Percentiles rank a stretch among this genome's conserved stretches.
Conservation (phyloP, 257 asterid genomes). For the Thymus quinquecostatus region DNA sequence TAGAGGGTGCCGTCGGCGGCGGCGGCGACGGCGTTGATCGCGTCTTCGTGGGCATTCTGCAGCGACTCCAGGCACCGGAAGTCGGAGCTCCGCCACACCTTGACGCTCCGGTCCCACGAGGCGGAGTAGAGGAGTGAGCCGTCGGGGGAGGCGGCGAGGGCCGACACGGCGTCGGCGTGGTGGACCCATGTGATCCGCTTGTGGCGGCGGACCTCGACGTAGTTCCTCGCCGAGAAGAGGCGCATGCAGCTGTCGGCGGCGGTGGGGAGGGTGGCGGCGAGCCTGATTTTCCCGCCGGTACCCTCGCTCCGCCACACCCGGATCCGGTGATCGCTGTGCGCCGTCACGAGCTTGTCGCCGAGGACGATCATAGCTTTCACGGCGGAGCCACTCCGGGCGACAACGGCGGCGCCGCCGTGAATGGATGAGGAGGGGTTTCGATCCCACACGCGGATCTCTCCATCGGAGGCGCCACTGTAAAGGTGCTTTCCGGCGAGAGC, state of each 20-base stretch:
- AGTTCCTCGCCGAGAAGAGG: slow-evolving; percentile 55
- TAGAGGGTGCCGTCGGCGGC: slow-evolving; percentile 52
- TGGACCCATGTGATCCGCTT: slow-evolving; percentile 75
- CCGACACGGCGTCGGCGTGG: slow-evolving; percentile 75
- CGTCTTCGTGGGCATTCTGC: slow-evolving; percentile 76
- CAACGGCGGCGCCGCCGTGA: slow-evolving; percentile 8
- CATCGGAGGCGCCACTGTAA: slow-evolving; percentile 61
- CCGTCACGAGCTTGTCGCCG: slow-evolving; percentile 57
- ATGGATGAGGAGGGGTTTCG: slow-evolving; percentile 3
- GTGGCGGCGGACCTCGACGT: slow-evolving; percentile 66
- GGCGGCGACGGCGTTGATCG: slow-evolving; percentile 63
- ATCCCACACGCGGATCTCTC: slow-evolving; percentile 63
- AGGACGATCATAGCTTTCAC: slow-evolving; percentile 53
- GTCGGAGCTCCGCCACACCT: slow-evolving; percentile 75
- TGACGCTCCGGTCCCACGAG: slow-evolving; percentile 82
- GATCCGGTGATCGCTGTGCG: slow-evolving; percentile 78
- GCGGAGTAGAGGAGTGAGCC: slow-evolving; percentile 59
- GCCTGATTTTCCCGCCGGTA: slow-evolving; percentile 32
- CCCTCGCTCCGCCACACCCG: slow-evolving; percentile 65
- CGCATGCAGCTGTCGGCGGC: slow-evolving; percentile 57
- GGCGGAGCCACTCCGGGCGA: slow-evolving; percentile 40
- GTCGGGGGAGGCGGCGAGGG: slow-evolving; percentile 56
- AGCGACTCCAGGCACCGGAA: slow-evolving; percentile 71
- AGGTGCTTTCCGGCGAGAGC: slow-evolving; percentile 61
- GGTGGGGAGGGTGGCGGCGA: slow-evolving; percentile 66